phyloP scores from a whole-genome alignment of 805 yeast genomes.

The Scheffersomyces ergatensis region DNA sequence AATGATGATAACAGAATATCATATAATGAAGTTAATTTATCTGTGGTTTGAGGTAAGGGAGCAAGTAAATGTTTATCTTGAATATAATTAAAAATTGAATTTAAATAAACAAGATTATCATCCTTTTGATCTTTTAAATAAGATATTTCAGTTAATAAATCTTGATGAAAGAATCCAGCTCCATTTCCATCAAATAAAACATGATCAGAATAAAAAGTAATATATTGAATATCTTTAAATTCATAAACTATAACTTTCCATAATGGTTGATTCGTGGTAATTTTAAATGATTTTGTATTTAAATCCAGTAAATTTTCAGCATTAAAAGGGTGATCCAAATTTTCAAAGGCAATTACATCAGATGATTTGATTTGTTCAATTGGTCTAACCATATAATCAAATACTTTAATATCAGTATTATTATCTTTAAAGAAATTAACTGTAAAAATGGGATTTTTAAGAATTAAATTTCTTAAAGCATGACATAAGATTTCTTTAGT shows the following conservation, averaged over 20 bases:
- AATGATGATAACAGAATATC: not conserved
- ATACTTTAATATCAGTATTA: conserved; percentile 1
- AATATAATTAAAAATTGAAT: conserved; percentile 7
- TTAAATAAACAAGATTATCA: not conserved
- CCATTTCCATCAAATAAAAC: conserved; percentile 31
- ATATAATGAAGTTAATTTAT: conserved; percentile 8
- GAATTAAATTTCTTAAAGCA: conserved; percentile 13
- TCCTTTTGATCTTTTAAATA: conserved; percentile 4
- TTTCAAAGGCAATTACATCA: conserved; percentile 14
- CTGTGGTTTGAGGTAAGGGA: conserved; percentile 6
- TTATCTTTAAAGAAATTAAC: conserved; percentile 15
- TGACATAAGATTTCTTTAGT: conserved; percentile 13
- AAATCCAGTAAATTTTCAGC: conserved; percentile 10
- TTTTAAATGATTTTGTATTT: conserved; percentile 6
- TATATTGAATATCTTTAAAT: conserved; percentile 9
- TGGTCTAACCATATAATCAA: conserved; percentile 13
- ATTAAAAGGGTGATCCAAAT: conserved; percentile 9
- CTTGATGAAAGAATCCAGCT: conserved; percentile 24
- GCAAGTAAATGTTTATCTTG: conserved; percentile 3
- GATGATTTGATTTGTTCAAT: conserved; percentile 15
- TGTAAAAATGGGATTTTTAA: conserved; percentile 13
- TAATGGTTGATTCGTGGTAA: conserved; percentile 12
- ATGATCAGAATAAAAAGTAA: conserved; percentile 25
- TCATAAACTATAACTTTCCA: conserved; percentile 20
- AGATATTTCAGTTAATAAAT: conserved; percentile 13